Base-by-base conservation (phyloP, 371 early-diverging fungal species). In the Quaeritorhiza haematococci region DNA sequence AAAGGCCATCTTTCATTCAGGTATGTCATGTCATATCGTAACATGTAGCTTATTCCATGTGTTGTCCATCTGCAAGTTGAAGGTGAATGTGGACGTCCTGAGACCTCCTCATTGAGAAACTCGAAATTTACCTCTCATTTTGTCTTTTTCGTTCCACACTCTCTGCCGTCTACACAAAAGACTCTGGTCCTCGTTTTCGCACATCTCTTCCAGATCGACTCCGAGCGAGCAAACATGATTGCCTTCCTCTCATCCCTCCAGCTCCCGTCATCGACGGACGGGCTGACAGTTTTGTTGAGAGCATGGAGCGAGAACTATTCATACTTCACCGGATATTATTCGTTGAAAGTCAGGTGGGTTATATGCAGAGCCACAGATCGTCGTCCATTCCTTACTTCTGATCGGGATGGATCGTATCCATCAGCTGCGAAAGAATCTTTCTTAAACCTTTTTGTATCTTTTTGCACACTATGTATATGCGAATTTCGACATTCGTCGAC, bases 111-210 rank as follows among this genome's bases (percentile, higher is more conserved):
- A 27, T 45, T 19, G 23, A 45, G 21, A 21, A 7, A 21, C 7
- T 26, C 13, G 10, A 35, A 43, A 0, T 17, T 28, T 30, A 30
- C 35, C 54, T 29, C 19, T 27, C 33, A 5, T 41, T 15, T 51
- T n/a, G 8, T 23, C 6, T 15, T 3, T 13, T 6, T 27, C 17
- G n/a, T n/a, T n/a, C n/a, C n/a, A n/a, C n/a, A n/a, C n/a, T n/a
- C n/a, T n/a, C n/a, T n/a, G n/a, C n/a, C n/a, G n/a, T n/a, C n/a
- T n/a, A n/a, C n/a, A n/a, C n/a, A n/a, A n/a, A 68, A 87, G 75
- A 88, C 91, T n/a, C 72, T 94, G n/a, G 78, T 94, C 3, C 73
- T 89, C 66, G 85, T 92, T 13, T 89, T 93, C 68, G 91, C 91
- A 33, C 91, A 93, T 48, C 73, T 94, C 49, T 75, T 89, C 38